Conservation (phyloP, 257 asterid species). For the Leonotis leonurus region DNA sequence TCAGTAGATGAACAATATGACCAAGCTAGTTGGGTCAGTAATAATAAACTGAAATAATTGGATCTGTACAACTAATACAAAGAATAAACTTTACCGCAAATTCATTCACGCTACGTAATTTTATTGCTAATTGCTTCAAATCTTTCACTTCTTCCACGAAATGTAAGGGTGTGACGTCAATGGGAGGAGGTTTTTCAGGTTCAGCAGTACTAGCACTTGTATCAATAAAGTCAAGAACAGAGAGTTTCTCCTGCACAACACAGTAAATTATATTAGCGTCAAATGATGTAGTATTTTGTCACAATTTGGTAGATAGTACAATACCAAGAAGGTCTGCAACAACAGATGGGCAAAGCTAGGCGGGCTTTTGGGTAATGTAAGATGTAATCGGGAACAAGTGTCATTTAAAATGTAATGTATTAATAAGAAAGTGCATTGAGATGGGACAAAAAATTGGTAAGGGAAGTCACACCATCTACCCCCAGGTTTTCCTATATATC, state of each 20-base stretch:
- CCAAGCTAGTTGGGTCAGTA: background rate
- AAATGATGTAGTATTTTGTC: background rate
- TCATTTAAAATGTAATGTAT: background rate
- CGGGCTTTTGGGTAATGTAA: background rate
- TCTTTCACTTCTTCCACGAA: conserved; percentile 83
- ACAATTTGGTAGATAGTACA: background rate
- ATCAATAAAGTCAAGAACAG: conserved; percentile 68
- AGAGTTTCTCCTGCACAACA: conserved; percentile 57
- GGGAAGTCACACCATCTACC: background rate
- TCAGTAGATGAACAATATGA: background rate
- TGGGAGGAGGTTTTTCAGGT: conserved; percentile 63
- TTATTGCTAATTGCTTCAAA: conserved; percentile 70
- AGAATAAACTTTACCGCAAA: conserved; percentile 64
- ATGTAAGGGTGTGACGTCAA: conserved; percentile 68
- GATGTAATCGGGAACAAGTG: background rate
- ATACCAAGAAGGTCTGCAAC: background rate
- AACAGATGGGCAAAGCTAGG: background rate
- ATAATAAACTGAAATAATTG: background rate
- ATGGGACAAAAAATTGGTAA: background rate
- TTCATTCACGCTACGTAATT: conserved; percentile 62
- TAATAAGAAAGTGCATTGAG: background rate
- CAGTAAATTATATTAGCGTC: conserved; percentile 5
- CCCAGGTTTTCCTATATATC: background rate
- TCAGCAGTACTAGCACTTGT: conserved; percentile 26
- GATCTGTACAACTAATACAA: background rate